Evolutionary conservation across 2,329 filamentous ascomycete genomes (phyloP), one percentile per base, ranked within the genome.

Genomic region (Fusarium staphyleae): DNA sequence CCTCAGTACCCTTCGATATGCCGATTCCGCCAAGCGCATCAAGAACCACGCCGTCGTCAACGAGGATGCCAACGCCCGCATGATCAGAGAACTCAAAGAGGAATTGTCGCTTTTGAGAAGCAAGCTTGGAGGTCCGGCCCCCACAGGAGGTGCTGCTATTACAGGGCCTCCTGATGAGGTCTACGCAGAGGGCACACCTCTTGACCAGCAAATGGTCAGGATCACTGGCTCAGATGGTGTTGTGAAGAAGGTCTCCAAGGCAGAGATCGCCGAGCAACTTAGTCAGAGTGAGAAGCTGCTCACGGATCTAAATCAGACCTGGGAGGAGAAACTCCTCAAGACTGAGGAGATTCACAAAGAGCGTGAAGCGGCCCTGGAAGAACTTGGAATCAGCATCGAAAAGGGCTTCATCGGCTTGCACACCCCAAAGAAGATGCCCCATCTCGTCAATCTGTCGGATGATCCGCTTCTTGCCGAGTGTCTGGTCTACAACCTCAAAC

Each of bases 41-140:
- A 98, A 98, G 91, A 99, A 99, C 77, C 95, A 99, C 74, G 95
- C 95, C 51, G 95, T 99, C 43, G 90, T 99, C 74, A 99, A 99
- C 78, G 95, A 99, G 74, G 95, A 99, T 75, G 93, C 95, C 39
- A 99, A 99, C 71, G 95, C 95, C 55, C 89, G 95, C 66, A 99
- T 99, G 95, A 98, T 99, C 61, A 85, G 95, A 73, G 95, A 99
- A 71, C 80, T 99, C 59, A 99, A 99, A 72, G 95, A 99, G 73
- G 95, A 99, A 70, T 76, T 99, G 52, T 85, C 90, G 1, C 81
- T 96, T 56, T 79, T 99, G 50, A 85, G 95, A 66, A 88, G 90
- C 66, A 98, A 99, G 71, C 83, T 99, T 12, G 88, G 87, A 43
- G 84, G 84, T 29, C 69, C 67, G 5, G 63, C 66, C 24, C 33